A percentile compares a stretch with the other conserved stretches of the same genome.
phyloP scores from a whole-genome alignment of 306 rosid genomes.

The Acacia melanoxylon region DNA sequence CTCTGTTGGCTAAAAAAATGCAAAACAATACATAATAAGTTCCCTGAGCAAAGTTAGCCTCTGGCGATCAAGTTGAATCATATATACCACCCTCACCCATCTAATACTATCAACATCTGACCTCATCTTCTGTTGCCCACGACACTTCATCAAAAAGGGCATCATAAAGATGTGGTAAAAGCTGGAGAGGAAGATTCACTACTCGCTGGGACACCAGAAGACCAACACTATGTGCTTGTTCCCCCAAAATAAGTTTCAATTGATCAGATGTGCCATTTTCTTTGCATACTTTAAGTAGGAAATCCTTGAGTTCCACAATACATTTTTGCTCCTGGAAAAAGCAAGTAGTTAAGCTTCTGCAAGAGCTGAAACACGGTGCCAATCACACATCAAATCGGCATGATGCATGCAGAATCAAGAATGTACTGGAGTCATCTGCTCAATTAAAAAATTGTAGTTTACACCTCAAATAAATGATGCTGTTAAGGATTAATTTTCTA shows the following conservation, averaged over 20 bases:
- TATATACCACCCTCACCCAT: slow-evolving; percentile 32
- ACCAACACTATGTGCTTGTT: slow-evolving; percentile 55
- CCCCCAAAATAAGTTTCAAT: slow-evolving; percentile 58
- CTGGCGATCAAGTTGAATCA: not conserved
- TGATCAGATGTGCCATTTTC: slow-evolving; percentile 44
- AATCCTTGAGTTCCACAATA: slow-evolving; percentile 57
- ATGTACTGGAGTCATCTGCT: not conserved
- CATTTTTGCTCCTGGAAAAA: slow-evolving; percentile 61
- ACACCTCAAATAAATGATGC: not conserved
- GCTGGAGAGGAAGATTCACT: slow-evolving; percentile 81
- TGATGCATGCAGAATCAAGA: not conserved
- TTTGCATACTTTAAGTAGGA: slow-evolving; percentile 52
- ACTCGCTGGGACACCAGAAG: slow-evolving; percentile 82
- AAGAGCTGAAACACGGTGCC: slow-evolving; percentile 13
- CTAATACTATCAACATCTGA: slow-evolving; percentile 43
- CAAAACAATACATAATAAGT: slow-evolving; percentile 33
- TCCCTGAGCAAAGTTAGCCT: slow-evolving; percentile 6
- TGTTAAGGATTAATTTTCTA: not conserved
- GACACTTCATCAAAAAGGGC: slow-evolving; percentile 84
- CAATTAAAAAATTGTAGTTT: not conserved
- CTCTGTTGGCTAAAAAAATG: slow-evolving; percentile 65
- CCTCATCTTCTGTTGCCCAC: slow-evolving; percentile 98
- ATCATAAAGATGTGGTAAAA: slow-evolving; percentile 80
- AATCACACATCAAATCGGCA: slow-evolving; percentile 8
- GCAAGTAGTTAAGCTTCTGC: slow-evolving; percentile 15